These are phyloP conservation scores for Boletus rufocinnamomeus DNA, from an alignment of 768 basidiomycete species.

Conservation along the genomic window DNA sequence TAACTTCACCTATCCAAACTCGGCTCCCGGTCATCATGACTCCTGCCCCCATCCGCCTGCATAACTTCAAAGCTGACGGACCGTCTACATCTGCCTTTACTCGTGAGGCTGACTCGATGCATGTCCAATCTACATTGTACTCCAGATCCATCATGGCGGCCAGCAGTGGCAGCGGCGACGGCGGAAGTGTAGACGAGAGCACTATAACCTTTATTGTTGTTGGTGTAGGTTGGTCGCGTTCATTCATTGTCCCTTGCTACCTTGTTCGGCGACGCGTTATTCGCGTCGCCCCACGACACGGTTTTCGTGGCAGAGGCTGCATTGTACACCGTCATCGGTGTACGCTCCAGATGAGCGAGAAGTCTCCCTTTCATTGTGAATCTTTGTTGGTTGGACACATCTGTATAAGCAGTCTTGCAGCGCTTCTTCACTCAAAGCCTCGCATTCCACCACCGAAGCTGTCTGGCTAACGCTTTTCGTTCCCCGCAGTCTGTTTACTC, in stretches of 20 bases:
- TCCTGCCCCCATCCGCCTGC: conserved; percentile 10
- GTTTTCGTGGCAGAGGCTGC: background rate
- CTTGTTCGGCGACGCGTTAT: conserved; percentile 5
- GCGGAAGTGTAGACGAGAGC: conserved; percentile 9
- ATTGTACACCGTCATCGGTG: background rate
- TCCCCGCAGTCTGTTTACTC: conserved; percentile 24
- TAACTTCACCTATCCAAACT: conserved; percentile 11
- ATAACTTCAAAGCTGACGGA: background rate
- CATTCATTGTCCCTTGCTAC: background rate
- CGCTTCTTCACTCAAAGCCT: background rate
- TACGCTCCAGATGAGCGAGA: background rate
- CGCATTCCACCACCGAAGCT: background rate
- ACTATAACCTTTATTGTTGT: conserved; percentile 28
- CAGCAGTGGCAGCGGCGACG: background rate
- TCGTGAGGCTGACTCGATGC: conserved; percentile 4
- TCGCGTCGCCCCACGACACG: conserved; percentile 1
- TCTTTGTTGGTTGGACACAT: background rate
- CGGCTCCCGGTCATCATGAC: conserved; percentile 8
- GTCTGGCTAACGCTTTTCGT: conserved; percentile 16
- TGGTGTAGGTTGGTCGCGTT: conserved; percentile 28
- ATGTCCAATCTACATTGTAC: conserved; percentile 4
- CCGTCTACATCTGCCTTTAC: background rate
- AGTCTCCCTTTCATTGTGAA: background rate
- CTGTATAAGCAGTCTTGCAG: background rate
- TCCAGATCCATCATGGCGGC: conserved; percentile 12